Conservation (phyloP, 2,329 filamentous ascomycete genomes). For the Clarireedia paspali region DNA sequence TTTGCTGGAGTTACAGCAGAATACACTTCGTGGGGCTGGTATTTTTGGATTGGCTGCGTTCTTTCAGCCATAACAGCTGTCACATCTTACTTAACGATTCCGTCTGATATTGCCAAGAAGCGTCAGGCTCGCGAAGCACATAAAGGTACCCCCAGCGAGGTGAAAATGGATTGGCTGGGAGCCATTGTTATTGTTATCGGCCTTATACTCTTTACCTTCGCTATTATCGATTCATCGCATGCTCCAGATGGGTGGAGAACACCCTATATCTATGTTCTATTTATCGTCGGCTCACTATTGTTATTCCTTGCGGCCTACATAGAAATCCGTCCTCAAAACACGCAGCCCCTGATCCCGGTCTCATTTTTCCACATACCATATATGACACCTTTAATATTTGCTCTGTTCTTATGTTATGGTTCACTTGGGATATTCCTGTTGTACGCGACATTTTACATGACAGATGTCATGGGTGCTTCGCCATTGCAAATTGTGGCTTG, state of each 20-base stretch:
- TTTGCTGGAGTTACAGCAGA: conserved; percentile 55
- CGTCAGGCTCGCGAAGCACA: conserved; percentile 11
- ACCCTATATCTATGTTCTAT: conserved; percentile 60
- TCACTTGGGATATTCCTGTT: conserved; percentile 61
- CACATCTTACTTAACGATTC: conserved; percentile 41
- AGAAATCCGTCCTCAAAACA: conserved; percentile 58
- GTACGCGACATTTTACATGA: conserved; percentile 60
- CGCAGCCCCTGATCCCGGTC: conserved; percentile 59
- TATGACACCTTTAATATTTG: conserved; percentile 55
- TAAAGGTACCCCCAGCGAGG: conserved; percentile 18
- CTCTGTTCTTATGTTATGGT: conserved; percentile 61
- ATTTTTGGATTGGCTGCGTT: conserved; percentile 58
- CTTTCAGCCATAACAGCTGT: conserved; percentile 39
- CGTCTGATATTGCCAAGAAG: conserved; percentile 37
- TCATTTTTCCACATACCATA: conserved; percentile 63
- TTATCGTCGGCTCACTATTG: conserved; percentile 54
- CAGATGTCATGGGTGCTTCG: conserved; percentile 42
- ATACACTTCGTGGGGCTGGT: conserved; percentile 55
- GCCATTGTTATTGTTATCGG: conserved; percentile 53
- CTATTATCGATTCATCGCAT: conserved; percentile 65
- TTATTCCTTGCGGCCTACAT: conserved; percentile 58
- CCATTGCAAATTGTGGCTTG: conserved; percentile 52
- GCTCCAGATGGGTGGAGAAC: conserved; percentile 64
- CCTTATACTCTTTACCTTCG: conserved; percentile 63
- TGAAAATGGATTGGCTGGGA: conserved; percentile 65